phyloP scores from a whole-genome alignment of 1,284 basidiomycete genomes.

The Puccinia coronata region DNA sequence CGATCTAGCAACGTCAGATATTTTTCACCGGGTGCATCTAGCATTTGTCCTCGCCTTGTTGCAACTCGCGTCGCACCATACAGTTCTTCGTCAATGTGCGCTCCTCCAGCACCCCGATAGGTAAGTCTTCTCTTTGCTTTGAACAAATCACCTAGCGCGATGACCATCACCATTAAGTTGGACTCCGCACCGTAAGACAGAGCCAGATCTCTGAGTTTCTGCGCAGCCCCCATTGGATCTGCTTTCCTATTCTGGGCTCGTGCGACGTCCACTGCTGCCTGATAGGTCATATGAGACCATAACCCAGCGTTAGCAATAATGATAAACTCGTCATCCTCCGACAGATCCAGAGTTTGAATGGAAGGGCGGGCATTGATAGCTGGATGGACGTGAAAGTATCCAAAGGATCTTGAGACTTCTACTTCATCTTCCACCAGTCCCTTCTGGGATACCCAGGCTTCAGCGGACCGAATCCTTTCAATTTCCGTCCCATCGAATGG shows the following conservation, averaged over 20 bases:
- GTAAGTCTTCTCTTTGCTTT: conserved; percentile 58
- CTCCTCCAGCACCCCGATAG: conserved; percentile 60
- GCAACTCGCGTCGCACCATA: conserved; percentile 53
- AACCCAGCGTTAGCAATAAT: conserved; percentile 90
- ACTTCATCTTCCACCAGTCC: conserved; percentile 90
- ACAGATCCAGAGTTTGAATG: conserved; percentile 70
- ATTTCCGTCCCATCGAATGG: conserved; percentile 86
- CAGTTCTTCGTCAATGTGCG: conserved; percentile 52
- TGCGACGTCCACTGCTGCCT: conserved; percentile 95
- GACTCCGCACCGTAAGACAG: conserved; percentile 95
- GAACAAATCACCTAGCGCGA: conserved; percentile 80
- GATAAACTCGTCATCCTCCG: conserved; percentile 90
- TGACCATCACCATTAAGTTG: conserved; percentile 97
- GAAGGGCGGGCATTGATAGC: conserved; percentile 87
- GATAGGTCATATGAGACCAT: conserved; percentile 93
- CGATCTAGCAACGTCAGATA: conserved; percentile 68
- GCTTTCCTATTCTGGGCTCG: conserved; percentile 69
- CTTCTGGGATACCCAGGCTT: conserved; percentile 94
- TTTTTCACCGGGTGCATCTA: conserved; percentile 56
- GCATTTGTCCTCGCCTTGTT: conserved; percentile 54
- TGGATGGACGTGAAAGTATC: conserved; percentile 86
- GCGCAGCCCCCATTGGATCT: conserved; percentile 95
- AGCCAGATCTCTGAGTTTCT: conserved; percentile 94
- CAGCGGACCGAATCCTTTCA: conserved; percentile 80
- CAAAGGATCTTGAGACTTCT: conserved; percentile 88